Base-by-base conservation (phyloP, 345 rosid genomes). In the Boechera retrofracta region DNA sequence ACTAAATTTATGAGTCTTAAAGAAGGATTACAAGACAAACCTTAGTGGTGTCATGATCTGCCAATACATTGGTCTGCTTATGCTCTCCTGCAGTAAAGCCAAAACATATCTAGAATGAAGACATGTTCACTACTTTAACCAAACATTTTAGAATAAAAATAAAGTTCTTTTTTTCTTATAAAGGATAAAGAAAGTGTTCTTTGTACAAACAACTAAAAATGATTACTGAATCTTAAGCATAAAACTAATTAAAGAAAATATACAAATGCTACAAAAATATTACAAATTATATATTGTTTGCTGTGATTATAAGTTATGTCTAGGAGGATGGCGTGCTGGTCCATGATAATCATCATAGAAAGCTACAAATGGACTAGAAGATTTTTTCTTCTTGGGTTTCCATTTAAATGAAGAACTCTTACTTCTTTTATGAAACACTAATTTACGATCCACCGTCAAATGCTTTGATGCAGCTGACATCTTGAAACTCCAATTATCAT, bases 311-410 rank as follows among this genome's bases (percentile, higher is more conserved):
- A 67, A 69, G 67, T 75, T 67, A 57, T 75, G 79, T 58, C 53
- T 75, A 48, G 73, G 73, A 56, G 79, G 73, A 67, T 75, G 79
- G 3, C 67, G 60, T 57, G 73, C 42, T 57, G 79, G 73, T 75
- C 79, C 79, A 58, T 44, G 73, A 67, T 75, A 75, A 39, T 75
- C 68, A 67, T 75, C 62, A 59, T 38, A 75, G 68, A 59, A 75
- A 67, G 53, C 67, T 38, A 75, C 42, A 75, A 48, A 67, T 59
- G 53, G 45, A 67, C 54, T 53, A 39, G 62, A 49, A 59, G 79
- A 21, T 11, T 68, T 75, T 29, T 68, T 59, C 79, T 68, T 59
- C 74, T 66, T 66, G 31, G 38, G 72, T 74, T 74, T 74, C 78
- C 58, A 56, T 56, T 66, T 74, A 33, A 57, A 45, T 66, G 51